Evolutionary conservation across 495 filamentous ascomycete genomes (phyloP).

Genomic region (Tuber magnatum): DNA sequence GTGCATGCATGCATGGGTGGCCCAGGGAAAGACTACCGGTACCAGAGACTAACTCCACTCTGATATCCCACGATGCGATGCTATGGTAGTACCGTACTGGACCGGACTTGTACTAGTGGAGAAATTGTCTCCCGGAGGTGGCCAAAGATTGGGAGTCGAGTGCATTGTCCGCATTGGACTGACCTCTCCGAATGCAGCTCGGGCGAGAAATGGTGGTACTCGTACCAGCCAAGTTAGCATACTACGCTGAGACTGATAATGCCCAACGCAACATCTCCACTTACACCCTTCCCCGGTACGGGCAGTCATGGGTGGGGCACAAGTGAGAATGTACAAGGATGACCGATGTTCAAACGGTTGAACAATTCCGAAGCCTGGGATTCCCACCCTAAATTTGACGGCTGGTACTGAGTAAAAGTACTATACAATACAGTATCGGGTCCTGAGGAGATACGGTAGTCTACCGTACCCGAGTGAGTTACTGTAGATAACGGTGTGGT

Average conservation of each 20-base stretch:
- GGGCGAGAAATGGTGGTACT: neutral
- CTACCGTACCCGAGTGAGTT: too few species aligned
- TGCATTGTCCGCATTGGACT: neutral
- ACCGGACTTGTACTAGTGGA: too few species aligned
- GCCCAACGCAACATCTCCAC: neutral
- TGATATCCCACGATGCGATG: neutral
- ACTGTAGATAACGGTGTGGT: too few species aligned
- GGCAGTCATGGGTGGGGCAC: neutral
- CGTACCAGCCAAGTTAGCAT: neutral
- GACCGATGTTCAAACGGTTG: neutral
- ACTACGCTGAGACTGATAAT: neutral
- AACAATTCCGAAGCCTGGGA: neutral
- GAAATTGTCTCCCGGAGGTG: neutral
- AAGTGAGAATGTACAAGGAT: neutral
- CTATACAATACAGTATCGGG: neutral
- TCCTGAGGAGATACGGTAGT: neutral
- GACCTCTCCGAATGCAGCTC: neutral
- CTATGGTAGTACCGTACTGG: too few species aligned
- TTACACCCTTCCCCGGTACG: neutral
- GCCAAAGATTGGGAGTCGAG: neutral
- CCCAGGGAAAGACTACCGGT: neutral
- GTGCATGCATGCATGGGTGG: neutral
- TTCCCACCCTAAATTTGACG: neutral
- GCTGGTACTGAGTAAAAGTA: too few species aligned
- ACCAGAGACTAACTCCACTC: neutral